Base-by-base conservation (phyloP, 306 rosid species). In the Sindora glabra region DNA sequence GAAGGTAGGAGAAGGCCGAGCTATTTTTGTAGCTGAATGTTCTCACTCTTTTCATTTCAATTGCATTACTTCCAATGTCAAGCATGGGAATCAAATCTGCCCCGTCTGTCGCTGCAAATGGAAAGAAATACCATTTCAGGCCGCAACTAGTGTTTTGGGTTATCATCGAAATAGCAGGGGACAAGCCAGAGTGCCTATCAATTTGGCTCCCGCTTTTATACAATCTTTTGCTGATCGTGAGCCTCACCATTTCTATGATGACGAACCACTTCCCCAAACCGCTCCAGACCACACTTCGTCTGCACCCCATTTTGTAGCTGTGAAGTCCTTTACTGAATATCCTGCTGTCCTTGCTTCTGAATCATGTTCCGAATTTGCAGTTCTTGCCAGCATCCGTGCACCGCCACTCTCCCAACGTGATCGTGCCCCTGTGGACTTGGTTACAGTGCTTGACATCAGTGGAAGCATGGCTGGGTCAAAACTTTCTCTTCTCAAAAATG, bases 401-500 rank as follows among this genome's bases (percentile, higher is more conserved):
- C 54, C 64, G 6, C 16, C 54, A 8, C 33, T 12, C 64, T 64
- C 56, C 68, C 69, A 59, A 44, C 62, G 66, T 48, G 69, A 80
- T 44, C 76, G 82, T 37, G 81, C 82, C 5, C 79, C 86, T 5
- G 79, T 83, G n/a, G 90, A 83, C 56, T 81, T 83, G 17, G 84
- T 83, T 45, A 77, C 90, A 0, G 82, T 83, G 65, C 86, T 83
- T 50, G 90, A 83, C 58, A 77, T 80, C 58, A 83, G 90, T 55
- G 90, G 81, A 17, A 83, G 90, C 85, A 83, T 83, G 90, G 71
- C 86, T 36, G 90, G 90, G 6, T 65, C 86, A 22, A 83, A 83
- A 75, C 79, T 83, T 14, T 67, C 79, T 36, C 77, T 83, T 58
- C 63, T 83, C 32, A 80, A 83, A 55, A 83, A 79, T 38, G 90